phyloP scores from a whole-genome alignment of 129 eudicot genomes.

The Helianthus annuus region HanXRQr2.0-SUNRISE NC_035444.2:156853121-156853620 shows the following conservation, averaged over 20 bases:
- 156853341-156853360: too few species aligned
- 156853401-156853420: neutral
- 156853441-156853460: conserved; percentile 1
- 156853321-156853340: too few species aligned
- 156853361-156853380: too few species aligned
- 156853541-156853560: neutral
- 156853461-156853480: neutral
- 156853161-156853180: conserved; percentile 69
- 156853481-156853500: neutral
- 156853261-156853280: too few species aligned
- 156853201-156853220: conserved; percentile 85
- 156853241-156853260: too few species aligned
- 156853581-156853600: conserved; percentile 79
- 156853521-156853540: neutral
- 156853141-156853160: conserved; percentile 47
- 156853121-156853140: conserved; percentile 52
- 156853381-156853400: too few species aligned
- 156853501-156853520: conserved; percentile 1
- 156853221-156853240: too few species aligned
- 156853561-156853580: conserved; percentile 56
- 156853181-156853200: conserved; percentile 88
- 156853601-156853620: conserved; percentile 87
- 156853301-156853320: too few species aligned
- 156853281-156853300: too few species aligned
- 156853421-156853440: neutral